Evolutionary conservation across 768 basidiomycete species (phyloP).

Genomic region (Tylopilus cervinicoccineus): DNA sequence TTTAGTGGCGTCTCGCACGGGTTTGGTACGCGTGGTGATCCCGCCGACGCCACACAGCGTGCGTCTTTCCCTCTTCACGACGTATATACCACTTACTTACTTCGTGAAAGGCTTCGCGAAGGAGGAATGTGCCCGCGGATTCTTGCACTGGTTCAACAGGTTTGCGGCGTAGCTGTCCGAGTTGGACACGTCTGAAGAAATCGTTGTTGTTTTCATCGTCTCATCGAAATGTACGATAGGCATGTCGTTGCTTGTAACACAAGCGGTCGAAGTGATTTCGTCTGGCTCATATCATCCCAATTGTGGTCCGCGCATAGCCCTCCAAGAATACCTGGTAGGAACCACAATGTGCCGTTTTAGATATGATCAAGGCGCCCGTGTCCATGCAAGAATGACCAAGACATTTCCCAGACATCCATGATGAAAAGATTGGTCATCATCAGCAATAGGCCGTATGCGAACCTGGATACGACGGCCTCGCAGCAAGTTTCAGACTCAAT

Average conservation of each 20-base stretch:
- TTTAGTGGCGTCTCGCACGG: constrained; percentile 46
- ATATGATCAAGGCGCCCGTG: too few species aligned
- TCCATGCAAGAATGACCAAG: too few species aligned
- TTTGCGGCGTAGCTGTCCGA: constrained; percentile 28
- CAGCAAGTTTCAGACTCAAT: too few species aligned
- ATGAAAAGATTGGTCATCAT: too few species aligned
- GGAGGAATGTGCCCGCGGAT: constrained; percentile 51
- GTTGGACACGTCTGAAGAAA: not conserved
- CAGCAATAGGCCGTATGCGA: too few species aligned
- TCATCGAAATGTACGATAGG: constrained; percentile 12
- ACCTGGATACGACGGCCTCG: too few species aligned
- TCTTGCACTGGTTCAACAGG: constrained; percentile 49
- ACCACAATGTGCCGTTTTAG: too few species aligned
- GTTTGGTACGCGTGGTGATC: constrained; percentile 32
- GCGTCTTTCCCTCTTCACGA: not conserved
- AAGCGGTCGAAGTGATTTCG: not conserved
- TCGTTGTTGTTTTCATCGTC: not conserved
- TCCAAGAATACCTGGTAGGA: not conserved
- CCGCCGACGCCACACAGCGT: constrained; percentile 23
- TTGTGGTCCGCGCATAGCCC: not conserved
- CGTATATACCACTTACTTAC: not conserved
- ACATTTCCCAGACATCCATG: too few species aligned
- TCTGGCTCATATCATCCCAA: not conserved
- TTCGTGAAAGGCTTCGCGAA: constrained; percentile 51
- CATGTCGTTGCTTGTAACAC: not conserved